Conservation (phyloP, 2,329 filamentous ascomycete species). For the Intubia oerlemansii region DNA sequence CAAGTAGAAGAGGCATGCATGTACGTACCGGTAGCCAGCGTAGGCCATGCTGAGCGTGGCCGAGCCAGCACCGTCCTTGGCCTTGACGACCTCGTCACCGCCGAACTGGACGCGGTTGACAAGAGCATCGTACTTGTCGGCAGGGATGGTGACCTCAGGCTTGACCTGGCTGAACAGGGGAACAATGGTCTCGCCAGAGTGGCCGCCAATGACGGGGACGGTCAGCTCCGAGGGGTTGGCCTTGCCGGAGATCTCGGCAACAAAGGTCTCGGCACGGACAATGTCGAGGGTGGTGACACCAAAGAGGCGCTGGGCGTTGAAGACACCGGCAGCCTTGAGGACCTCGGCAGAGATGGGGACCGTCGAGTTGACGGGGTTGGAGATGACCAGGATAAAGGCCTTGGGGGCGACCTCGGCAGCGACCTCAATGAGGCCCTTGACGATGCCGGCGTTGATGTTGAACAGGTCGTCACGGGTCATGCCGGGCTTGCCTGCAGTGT, state of each 20-base stretch:
- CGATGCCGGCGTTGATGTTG: conserved; percentile 98
- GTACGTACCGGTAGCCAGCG: conserved; percentile 80
- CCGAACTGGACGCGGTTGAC: conserved; percentile 95
- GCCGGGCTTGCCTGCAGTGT: conserved; percentile 79
- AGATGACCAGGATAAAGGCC: conserved; percentile 90
- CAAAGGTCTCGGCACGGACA: conserved; percentile 93
- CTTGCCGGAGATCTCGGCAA: conserved; percentile 65
- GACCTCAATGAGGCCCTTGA: conserved; percentile 78
- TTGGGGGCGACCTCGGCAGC: conserved; percentile 78
- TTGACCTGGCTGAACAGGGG: conserved; percentile 86
- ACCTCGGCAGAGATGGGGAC: conserved; percentile 96
- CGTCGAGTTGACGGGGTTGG: conserved; percentile 98
- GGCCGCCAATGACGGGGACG: conserved; percentile 86
- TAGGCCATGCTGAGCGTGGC: conserved; percentile 77
- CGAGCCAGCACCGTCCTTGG: conserved; percentile 65
- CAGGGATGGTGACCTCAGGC: conserved; percentile 59
- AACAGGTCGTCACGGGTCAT: conserved; percentile 99
- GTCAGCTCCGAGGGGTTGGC: conserved; percentile 62
- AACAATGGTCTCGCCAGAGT: conserved; percentile 96
- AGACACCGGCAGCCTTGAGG: conserved; percentile 79
- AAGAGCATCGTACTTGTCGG: conserved; percentile 75
- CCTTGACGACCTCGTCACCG: conserved; percentile 81
- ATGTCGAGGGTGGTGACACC: conserved; percentile 98
- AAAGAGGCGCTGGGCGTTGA: conserved; percentile 89
- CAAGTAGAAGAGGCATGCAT: conserved; percentile 9